These are phyloP conservation scores for Talaromyces sp. DNA, from an alignment of 2,329 filamentous ascomycete species.

Conservation along the genomic window DNA sequence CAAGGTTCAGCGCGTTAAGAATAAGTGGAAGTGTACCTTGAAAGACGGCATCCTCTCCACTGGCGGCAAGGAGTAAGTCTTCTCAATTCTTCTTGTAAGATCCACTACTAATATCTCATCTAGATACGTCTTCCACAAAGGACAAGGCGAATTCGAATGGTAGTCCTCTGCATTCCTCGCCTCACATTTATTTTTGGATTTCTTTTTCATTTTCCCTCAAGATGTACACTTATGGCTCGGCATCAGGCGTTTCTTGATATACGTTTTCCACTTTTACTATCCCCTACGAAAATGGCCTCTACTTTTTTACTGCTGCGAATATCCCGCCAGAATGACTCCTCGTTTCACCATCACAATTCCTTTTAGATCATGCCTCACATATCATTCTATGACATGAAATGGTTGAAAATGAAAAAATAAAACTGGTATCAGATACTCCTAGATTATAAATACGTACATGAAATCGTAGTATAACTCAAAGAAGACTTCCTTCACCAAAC, in stretches of 20 bases:
- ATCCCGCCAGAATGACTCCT: constrained; percentile 1
- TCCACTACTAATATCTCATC: constrained; percentile 23
- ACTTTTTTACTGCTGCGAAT: neutral
- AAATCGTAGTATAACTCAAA: neutral
- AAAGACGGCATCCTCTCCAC: constrained; percentile 95
- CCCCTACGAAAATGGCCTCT: neutral
- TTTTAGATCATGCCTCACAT: too few relatives aligned
- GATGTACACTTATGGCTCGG: constrained; percentile 18
- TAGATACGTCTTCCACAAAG: constrained; percentile 94
- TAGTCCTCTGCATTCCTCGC: constrained; percentile 44
- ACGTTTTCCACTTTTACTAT: neutral
- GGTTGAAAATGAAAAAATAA: neutral
- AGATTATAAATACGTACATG: neutral
- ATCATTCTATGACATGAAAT: neutral
- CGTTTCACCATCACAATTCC: neutral
- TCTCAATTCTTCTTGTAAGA: neutral
- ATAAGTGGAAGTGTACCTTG: constrained; percentile 98
- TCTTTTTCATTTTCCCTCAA: neutral
- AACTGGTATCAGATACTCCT: neutral
- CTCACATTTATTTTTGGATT: neutral
- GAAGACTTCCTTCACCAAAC: neutral
- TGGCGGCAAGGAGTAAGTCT: constrained; percentile 76
- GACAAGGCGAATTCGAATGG: constrained; percentile 97
- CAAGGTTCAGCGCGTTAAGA: constrained; percentile 98
- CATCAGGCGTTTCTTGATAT: constrained; percentile 15